phyloP scores from a whole-genome alignment of 192 early-diverging fungal genomes.

The Martensiomyces pterosporus region DNA sequence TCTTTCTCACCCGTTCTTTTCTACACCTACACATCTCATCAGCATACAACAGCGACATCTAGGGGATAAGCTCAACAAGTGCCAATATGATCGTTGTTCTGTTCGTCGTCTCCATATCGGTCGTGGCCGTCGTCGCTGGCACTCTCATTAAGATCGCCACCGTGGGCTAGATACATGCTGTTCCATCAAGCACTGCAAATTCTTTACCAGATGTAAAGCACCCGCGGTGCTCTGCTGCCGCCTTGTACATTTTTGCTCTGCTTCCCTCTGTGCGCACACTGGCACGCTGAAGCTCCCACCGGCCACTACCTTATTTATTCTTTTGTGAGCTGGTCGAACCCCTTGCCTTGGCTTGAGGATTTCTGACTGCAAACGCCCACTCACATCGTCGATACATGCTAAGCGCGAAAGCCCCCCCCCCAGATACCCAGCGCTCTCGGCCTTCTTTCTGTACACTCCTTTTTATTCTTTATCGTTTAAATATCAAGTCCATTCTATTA shows the following conservation, averaged over 20 bases:
- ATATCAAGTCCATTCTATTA: too few relatives aligned
- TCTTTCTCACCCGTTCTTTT: not conserved
- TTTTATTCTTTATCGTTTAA: too few relatives aligned
- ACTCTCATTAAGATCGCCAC: conserved; percentile 35
- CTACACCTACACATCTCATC: too few relatives aligned
- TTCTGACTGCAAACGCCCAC: too few relatives aligned
- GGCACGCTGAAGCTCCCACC: not conserved
- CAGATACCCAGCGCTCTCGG: too few relatives aligned
- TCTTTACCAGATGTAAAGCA: too few relatives aligned
- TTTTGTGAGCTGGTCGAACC: not conserved
- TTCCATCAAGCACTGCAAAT: not conserved
- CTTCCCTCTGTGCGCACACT: not conserved
- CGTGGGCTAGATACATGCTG: conserved; percentile 9
- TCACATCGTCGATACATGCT: too few relatives aligned
- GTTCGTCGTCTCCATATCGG: conserved; percentile 31
- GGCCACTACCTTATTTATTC: not conserved
- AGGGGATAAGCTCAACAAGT: not conserved
- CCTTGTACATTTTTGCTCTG: not conserved
- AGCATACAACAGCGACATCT: too few relatives aligned
- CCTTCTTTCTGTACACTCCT: too few relatives aligned
- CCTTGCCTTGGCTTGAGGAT: too few relatives aligned
- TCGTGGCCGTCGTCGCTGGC: conserved; percentile 32
- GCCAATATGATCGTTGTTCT: conserved; percentile 37
- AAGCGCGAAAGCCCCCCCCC: too few relatives aligned
- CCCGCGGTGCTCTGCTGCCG: too few relatives aligned